Evolutionary conservation across 2,329 filamentous ascomycete genomes (phyloP).

Genomic region (Dothistroma pini): DNA sequence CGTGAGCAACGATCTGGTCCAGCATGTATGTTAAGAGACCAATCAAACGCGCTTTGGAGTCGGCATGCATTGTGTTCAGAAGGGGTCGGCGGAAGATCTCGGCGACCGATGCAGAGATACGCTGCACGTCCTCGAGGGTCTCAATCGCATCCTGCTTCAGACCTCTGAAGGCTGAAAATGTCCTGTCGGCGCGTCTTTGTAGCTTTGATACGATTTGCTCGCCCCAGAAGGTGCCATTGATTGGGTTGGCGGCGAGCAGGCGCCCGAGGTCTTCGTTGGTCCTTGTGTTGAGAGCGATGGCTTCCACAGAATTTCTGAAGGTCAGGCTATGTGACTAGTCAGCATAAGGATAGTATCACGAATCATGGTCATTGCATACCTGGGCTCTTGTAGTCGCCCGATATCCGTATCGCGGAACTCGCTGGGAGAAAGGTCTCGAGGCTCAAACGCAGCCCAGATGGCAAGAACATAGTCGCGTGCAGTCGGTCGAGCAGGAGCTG

Average conservation of each 20-base stretch:
- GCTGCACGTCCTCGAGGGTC: slow-evolving; percentile 12
- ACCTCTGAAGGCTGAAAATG: slow-evolving; percentile 1
- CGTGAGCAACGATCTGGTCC: slow-evolving; percentile 1
- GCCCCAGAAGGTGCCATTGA: slow-evolving; percentile 8
- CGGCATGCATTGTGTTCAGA: slow-evolving; percentile 1
- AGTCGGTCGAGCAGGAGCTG: background rate
- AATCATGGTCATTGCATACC: background rate
- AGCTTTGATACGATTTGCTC: background rate
- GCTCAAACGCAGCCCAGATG: slow-evolving; percentile 3
- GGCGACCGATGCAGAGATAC: slow-evolving; percentile 14
- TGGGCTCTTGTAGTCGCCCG: background rate
- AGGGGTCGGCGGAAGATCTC: slow-evolving; percentile 4
- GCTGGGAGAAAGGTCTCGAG: background rate
- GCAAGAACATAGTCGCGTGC: background rate
- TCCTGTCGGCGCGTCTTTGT: background rate
- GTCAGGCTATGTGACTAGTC: background rate
- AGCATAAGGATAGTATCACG: background rate
- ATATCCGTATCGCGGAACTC: background rate
- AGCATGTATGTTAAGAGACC: slow-evolving; percentile 6
- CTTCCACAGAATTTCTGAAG: background rate
- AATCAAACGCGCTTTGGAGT: slow-evolving; percentile 4
- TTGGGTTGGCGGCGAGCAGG: background rate
- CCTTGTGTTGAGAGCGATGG: background rate
- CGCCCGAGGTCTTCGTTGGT: background rate
- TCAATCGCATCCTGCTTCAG: slow-evolving; percentile 9